Percentiles rank a stretch among this genome's conserved stretches.
phyloP scores from a whole-genome alignment of 305 asterid species.

The Fraxinus platypoda region DNA sequence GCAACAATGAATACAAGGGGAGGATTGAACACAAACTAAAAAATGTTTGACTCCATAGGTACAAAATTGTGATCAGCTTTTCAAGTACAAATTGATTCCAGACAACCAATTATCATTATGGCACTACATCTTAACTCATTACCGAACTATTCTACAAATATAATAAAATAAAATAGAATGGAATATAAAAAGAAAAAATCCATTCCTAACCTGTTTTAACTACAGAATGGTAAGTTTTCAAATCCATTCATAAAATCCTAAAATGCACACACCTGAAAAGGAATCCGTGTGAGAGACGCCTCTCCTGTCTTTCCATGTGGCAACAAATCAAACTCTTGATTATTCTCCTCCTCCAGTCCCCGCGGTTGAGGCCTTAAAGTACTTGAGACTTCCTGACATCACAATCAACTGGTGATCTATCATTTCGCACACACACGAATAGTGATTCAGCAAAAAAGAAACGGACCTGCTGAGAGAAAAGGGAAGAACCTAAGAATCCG shows the following conservation, averaged over 20 bases:
- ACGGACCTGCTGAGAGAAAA: slow-evolving; percentile 69
- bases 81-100: not conserved
- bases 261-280: slow-evolving; percentile 67
- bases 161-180: not conserved
- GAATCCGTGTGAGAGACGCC: slow-evolving; percentile 50
- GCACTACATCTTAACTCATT: not conserved
- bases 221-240: not conserved
- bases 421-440: not conserved
- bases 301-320: slow-evolving; percentile 73
- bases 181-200: not conserved
- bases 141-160: not conserved
- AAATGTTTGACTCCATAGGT: not conserved
- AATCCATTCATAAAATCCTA: not conserved
- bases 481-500: slow-evolving; percentile 74
- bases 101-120: not conserved
- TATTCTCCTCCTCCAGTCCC: slow-evolving; percentile 39
- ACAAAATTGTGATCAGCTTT: not conserved
- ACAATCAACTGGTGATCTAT: slow-evolving; percentile 31
- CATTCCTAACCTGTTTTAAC: not conserved
- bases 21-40: not conserved
- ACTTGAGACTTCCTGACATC: slow-evolving; percentile 39
- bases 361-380: slow-evolving; percentile 42
- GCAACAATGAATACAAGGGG: not conserved
- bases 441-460: not conserved
- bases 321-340: slow-evolving; percentile 39